Evolutionary conservation across 179 eudicot species (phyloP).

Genomic region (Beta lomatogona): DNA sequence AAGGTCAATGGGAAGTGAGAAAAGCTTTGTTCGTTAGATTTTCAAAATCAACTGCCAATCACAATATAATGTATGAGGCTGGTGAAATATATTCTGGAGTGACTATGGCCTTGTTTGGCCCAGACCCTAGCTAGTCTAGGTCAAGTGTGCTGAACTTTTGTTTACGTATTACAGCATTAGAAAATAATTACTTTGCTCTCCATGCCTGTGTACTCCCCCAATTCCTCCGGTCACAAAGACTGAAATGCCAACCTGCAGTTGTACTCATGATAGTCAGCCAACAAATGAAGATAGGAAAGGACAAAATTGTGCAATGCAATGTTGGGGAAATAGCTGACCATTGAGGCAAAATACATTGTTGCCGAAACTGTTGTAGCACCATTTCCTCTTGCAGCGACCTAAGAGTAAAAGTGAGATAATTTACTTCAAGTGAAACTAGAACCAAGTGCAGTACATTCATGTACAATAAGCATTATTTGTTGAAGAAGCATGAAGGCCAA

Average conservation of each 20-base stretch:
- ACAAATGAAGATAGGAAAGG: background rate
- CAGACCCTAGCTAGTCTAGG: background rate
- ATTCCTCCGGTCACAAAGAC: slow-evolving; percentile 96
- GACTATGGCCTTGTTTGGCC: background rate
- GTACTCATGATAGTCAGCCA: slow-evolving; percentile 21
- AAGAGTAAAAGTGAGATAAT: slow-evolving; percentile 14
- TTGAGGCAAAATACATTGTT: slow-evolving; percentile 88
- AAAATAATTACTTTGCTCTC: slow-evolving; percentile 68
- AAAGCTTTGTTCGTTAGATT: background rate
- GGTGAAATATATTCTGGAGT: background rate
- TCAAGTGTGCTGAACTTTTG: background rate
- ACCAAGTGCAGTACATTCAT: background rate
- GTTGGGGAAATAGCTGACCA: slow-evolving; percentile 45
- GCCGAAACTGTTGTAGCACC: slow-evolving; percentile 99
- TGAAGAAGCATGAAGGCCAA: background rate
- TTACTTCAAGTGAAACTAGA: slow-evolving; percentile 5
- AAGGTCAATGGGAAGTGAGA: background rate
- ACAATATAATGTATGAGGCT: background rate
- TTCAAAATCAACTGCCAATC: background rate
- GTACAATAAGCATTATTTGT: background rate
- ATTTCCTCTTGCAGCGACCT: slow-evolving; percentile 81
- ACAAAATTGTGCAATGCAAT: background rate
- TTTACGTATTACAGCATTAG: background rate
- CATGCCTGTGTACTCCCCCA: slow-evolving; percentile 96
- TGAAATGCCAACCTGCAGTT: slow-evolving; percentile 81